Conservation (phyloP, 768 basidiomycete species). For the Leccinum fibrillosum region DNA sequence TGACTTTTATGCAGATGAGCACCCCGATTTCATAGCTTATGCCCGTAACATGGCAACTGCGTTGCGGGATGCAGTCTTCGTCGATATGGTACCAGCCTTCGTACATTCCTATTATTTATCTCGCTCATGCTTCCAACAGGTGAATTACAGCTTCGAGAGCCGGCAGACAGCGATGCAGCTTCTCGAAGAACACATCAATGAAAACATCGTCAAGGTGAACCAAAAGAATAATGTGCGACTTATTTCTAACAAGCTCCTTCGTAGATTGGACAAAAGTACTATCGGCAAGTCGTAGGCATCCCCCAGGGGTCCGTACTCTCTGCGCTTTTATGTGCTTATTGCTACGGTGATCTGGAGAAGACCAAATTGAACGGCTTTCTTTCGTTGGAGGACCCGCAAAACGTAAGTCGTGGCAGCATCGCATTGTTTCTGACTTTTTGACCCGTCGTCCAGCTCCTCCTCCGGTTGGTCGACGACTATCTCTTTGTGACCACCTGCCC, state of each 20-base stretch:
- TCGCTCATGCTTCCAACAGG: conserved; percentile 30
- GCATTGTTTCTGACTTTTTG: neutral
- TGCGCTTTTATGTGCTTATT: conserved; percentile 87
- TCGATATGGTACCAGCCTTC: conserved; percentile 54
- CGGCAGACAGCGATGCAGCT: conserved; percentile 64
- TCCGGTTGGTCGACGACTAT: conserved; percentile 95
- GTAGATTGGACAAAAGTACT: conserved; percentile 79
- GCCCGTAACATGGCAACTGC: conserved; percentile 64
- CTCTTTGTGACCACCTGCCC: conserved; percentile 75
- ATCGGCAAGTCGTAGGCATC: conserved; percentile 89
- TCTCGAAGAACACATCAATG: conserved; percentile 84
- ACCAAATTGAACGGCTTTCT: conserved; percentile 36
- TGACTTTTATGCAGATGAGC: conserved; percentile 52
- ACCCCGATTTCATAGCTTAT: conserved; percentile 67
- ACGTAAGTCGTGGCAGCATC: conserved; percentile 45
- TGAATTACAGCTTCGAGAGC: conserved; percentile 49
- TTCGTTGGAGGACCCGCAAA: conserved; percentile 54
- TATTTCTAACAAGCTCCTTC: neutral
- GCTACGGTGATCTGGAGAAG: conserved; percentile 88
- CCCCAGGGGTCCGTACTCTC: conserved; percentile 98
- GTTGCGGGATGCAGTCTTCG: conserved; percentile 75
- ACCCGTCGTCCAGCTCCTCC: conserved; percentile 50
- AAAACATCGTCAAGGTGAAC: conserved; percentile 85
- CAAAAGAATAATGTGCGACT: neutral
- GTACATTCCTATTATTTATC: neutral